Evolutionary conservation across 306 rosid genomes (phyloP).

Genomic region (Senna siamea): DNA sequence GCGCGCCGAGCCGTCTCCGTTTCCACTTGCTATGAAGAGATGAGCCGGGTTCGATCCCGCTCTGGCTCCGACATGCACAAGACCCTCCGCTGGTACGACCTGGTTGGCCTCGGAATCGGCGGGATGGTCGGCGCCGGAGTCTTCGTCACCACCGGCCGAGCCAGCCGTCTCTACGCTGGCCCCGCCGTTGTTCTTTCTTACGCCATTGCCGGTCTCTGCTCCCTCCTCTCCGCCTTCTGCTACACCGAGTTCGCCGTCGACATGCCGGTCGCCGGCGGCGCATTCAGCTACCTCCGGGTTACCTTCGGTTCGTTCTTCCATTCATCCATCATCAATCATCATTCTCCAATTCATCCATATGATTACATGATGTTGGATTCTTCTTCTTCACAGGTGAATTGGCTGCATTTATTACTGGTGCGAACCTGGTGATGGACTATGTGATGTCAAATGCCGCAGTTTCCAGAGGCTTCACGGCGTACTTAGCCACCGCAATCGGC

Average conservation of each 20-base stretch:
- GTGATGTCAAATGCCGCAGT: slow-evolving; percentile 99
- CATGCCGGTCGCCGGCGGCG: slow-evolving; percentile 97
- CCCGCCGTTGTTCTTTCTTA: slow-evolving; percentile 80
- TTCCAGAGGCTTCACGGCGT: slow-evolving; percentile 69
- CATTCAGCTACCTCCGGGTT: slow-evolving; percentile 94
- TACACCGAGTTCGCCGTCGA: slow-evolving; percentile 97
- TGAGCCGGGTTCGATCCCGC: slow-evolving; percentile 42
- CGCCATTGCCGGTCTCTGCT: slow-evolving; percentile 96
- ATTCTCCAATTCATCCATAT: no score
- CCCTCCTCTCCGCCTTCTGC: slow-evolving; percentile 92
- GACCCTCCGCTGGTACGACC: slow-evolving; percentile 84
- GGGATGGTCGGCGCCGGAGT: slow-evolving; percentile 98
- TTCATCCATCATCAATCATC: neutral
- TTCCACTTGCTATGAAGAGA: slow-evolving; percentile 76
- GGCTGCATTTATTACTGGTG: slow-evolving; percentile 83
- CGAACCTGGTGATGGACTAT: slow-evolving; percentile 85
- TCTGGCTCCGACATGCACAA: slow-evolving; percentile 54
- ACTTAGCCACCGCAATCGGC: slow-evolving; percentile 72
- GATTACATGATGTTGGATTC: no score
- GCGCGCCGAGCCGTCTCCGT: slow-evolving; percentile 68
- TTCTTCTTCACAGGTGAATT: slow-evolving; percentile 73
- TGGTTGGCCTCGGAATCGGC: slow-evolving; percentile 74
- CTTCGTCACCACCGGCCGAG: slow-evolving; percentile 81
- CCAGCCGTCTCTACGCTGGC: slow-evolving; percentile 62
- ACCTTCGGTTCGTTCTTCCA: slow-evolving; percentile 60